A percentile compares a stretch with the other conserved stretches of the same genome.
phyloP scores from a whole-genome alignment of 805 yeast genomes.

The Saccharomycopsis sp. region DNA sequence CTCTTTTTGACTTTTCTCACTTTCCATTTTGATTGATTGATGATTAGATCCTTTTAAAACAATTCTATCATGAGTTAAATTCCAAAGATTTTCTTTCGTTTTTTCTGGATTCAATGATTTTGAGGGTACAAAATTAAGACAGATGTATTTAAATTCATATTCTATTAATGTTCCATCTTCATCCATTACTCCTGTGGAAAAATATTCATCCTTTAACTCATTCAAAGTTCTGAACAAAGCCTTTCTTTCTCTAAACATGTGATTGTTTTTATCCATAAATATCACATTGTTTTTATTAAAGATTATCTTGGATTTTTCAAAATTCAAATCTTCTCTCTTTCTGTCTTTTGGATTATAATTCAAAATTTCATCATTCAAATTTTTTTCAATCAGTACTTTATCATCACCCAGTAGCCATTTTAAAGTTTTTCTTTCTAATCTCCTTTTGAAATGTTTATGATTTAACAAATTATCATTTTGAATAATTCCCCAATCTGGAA shows the following conservation, averaged over 20 bases:
- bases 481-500: constrained; percentile 56
- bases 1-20: constrained; percentile 26
- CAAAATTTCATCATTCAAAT: constrained; percentile 5
- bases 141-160: constrained; percentile 42
- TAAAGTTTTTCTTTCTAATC: constrained; percentile 40
- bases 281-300: constrained; percentile 35
- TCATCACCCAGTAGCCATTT: constrained; percentile 19
- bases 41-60: constrained; percentile 56
- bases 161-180: background rate
- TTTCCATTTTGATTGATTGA: constrained; percentile 42
- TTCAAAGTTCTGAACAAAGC: constrained; percentile 47
- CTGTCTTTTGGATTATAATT: background rate
- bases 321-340: background rate
- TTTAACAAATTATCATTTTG: constrained; percentile 70
- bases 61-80: constrained; percentile 51
- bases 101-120: constrained; percentile 1
- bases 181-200: too few relatives aligned
- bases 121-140: constrained; percentile 50
- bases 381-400: constrained; percentile 3
- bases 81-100: constrained; percentile 23
- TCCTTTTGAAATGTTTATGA: constrained; percentile 32
- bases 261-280: constrained; percentile 78
- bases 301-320: background rate
- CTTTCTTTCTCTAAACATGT: constrained; percentile 55
- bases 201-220: background rate